Evolutionary conservation across 441 rosid species (phyloP).

Genomic region (Eutrema salsugineum): DNA sequence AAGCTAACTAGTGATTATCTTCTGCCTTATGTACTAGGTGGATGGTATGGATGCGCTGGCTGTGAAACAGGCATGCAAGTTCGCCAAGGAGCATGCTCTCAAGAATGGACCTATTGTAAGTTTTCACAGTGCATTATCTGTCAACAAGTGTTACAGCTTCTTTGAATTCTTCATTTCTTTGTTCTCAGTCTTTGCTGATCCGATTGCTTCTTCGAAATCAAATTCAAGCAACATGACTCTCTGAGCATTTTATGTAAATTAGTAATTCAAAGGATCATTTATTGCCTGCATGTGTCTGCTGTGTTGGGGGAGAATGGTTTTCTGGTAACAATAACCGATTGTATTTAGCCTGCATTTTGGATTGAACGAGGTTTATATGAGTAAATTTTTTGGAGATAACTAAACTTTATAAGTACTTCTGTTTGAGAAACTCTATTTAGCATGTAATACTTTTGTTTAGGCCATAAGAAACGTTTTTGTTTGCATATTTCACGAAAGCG

Average conservation of each 20-base stretch:
- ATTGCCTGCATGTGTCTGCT: not conserved
- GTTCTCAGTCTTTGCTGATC: not conserved
- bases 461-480: too few species aligned
- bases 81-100: slow-evolving; percentile 86
- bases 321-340: too few species aligned
- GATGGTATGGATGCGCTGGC: slow-evolving; percentile 98
- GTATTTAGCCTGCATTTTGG: too few species aligned
- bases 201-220: not conserved
- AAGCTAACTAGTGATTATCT: slow-evolving; percentile 1
- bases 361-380: too few species aligned
- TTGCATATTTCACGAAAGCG: too few species aligned
- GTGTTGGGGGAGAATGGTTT: not conserved
- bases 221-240: not conserved
- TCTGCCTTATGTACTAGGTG: slow-evolving; percentile 47
- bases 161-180: not conserved
- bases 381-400: too few species aligned
- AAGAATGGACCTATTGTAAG: slow-evolving; percentile 97
- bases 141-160: not conserved
- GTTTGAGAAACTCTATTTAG: too few species aligned
- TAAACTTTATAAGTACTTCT: too few species aligned
- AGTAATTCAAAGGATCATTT: not conserved
- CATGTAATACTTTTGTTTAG: too few species aligned
- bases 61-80: slow-evolving; percentile 95
- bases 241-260: not conserved
- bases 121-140: not conserved